Evolutionary conservation across 2,329 filamentous ascomycete genomes (phyloP).

Genomic region (Ceratocystis ficicola): DNA sequence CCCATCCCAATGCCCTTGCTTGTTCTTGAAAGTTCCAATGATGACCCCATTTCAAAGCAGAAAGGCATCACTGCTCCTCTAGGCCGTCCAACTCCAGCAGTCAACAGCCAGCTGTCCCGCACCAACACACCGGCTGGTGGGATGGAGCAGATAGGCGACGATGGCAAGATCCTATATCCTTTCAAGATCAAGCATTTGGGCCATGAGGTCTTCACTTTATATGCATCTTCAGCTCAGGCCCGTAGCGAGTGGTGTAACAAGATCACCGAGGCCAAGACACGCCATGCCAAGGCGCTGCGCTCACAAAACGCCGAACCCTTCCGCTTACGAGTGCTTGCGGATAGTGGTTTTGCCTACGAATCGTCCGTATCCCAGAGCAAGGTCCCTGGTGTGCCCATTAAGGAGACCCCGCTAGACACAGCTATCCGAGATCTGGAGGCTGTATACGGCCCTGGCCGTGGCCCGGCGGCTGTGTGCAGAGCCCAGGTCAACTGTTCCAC

Average conservation of each 20-base stretch:
- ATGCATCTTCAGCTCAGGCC: slow-evolving; percentile 62
- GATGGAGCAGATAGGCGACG: slow-evolving; percentile 40
- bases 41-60: slow-evolving; percentile 76
- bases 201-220: slow-evolving; percentile 83
- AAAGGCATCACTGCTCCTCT: slow-evolving; percentile 59
- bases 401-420: slow-evolving; percentile 80
- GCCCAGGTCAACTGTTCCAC: slow-evolving; percentile 87
- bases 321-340: slow-evolving; percentile 78
- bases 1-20: slow-evolving; percentile 94
- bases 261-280: slow-evolving; percentile 89
- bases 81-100: slow-evolving; percentile 54
- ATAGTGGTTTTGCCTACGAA: slow-evolving; percentile 81
- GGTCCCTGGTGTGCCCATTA: slow-evolving; percentile 59
- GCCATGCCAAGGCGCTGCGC: slow-evolving; percentile 76
- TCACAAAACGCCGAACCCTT: slow-evolving; percentile 95
- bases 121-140: slow-evolving; percentile 25
- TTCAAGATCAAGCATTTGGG: slow-evolving; percentile 95
- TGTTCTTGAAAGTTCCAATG: slow-evolving; percentile 81
- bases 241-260: slow-evolving; percentile 84
- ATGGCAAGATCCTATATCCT: slow-evolving; percentile 78
- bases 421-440: slow-evolving; percentile 82
- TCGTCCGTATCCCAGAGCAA: slow-evolving; percentile 46
- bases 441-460: slow-evolving; percentile 55
- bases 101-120: slow-evolving; percentile 48
- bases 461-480: slow-evolving; percentile 67